Conservation (phyloP, 2,329 filamentous ascomycete species). For the Alternaria burnsii region DNA sequence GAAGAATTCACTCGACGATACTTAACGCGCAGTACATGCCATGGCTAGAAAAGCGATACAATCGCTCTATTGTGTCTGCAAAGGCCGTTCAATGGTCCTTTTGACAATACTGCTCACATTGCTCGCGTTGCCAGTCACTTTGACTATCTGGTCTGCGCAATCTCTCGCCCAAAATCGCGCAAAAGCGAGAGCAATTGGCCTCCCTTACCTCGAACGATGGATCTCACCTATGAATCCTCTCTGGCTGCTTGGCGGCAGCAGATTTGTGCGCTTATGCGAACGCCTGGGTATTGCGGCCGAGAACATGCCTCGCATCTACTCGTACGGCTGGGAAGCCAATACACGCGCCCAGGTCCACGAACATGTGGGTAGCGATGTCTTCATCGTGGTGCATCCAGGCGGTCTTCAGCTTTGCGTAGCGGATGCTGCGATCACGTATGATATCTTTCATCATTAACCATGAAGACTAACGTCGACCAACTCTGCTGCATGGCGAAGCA, state of each 20-base stretch:
- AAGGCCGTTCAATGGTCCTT: too few relatives aligned
- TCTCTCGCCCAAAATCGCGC: conserved; percentile 8
- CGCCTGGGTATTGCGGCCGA: conserved; percentile 9
- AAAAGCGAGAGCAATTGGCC: conserved; percentile 18
- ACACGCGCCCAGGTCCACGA: conserved; percentile 12
- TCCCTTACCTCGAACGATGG: conserved; percentile 27
- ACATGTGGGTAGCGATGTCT: conserved; percentile 10
- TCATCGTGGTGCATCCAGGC: neutral
- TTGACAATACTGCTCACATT: neutral
- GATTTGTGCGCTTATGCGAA: conserved; percentile 6
- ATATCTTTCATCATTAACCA: neutral
- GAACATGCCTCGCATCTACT: conserved; percentile 10
- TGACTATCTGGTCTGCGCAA: conserved; percentile 4
- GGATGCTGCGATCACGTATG: conserved; percentile 14
- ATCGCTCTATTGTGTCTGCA: too few relatives aligned
- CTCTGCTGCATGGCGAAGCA: neutral
- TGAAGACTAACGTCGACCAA: neutral
- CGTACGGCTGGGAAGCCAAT: conserved; percentile 23
- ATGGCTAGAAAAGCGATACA: too few relatives aligned
- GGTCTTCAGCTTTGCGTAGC: neutral
- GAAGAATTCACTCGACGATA: neutral
- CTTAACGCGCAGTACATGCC: neutral
- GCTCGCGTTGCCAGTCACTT: neutral
- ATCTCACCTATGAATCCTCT: conserved; percentile 23
- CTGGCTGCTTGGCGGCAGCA: conserved; percentile 23